Evolutionary conservation across 495 filamentous ascomycete genomes (phyloP).

Genomic region (Penicillium arizonense): DNA sequence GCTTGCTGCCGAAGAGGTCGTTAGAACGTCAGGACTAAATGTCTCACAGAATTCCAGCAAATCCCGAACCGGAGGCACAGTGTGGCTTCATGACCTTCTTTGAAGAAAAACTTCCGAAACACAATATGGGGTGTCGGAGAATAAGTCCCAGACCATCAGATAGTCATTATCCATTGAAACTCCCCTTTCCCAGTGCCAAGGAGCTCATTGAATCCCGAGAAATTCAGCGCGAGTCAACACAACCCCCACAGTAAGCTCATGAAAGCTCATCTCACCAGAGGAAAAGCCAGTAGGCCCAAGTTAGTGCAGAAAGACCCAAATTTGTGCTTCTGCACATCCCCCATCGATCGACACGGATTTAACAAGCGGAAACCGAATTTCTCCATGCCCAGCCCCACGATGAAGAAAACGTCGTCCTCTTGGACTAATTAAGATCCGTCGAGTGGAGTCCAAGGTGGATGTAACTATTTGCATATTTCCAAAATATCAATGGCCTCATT

Average conservation of each 20-base stretch:
- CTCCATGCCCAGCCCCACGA: conserved; percentile 9
- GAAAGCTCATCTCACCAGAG: too few relatives aligned
- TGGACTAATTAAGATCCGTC: conserved; percentile 22
- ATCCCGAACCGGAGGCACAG: conserved; percentile 20
- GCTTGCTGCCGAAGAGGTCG: not conserved
- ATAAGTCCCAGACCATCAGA: not conserved
- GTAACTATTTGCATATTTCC: conserved; percentile 14
- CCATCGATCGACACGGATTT: conserved; percentile 12
- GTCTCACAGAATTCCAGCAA: conserved; percentile 2
- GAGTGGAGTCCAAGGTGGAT: conserved; percentile 19
- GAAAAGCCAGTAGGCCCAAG: not conserved
- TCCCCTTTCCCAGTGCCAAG: too few relatives aligned
- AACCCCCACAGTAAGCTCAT: too few relatives aligned
- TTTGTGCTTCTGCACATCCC: not conserved
- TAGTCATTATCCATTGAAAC: too few relatives aligned
- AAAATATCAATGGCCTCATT: conserved; percentile 10
- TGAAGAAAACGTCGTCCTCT: conserved; percentile 5
- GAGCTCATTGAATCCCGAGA: too few relatives aligned
- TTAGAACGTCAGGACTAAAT: conserved; percentile 1
- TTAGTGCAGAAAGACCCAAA: not conserved
- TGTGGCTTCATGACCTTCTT: not conserved
- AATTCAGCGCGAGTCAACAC: too few relatives aligned
- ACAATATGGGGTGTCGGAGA: not conserved
- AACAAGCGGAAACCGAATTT: conserved; percentile 4
- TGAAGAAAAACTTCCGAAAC: not conserved